Percentiles rank a stretch among this genome's conserved stretches.
phyloP scores from a whole-genome alignment of 345 rosid genomes.

The Gossypium stocksii region DNA sequence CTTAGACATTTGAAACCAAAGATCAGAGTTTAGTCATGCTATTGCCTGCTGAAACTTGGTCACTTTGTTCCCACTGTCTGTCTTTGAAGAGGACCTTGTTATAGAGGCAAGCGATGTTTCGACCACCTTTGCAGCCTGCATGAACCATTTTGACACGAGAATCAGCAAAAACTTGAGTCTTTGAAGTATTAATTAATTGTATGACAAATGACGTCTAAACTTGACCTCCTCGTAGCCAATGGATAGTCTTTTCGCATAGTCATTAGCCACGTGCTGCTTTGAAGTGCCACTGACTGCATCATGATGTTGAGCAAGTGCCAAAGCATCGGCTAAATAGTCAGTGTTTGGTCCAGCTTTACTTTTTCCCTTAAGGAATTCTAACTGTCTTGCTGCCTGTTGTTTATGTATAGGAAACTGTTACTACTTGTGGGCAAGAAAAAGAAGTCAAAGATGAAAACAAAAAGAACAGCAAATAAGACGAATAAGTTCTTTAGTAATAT shows the following conservation, averaged over 20 bases:
- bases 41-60: constrained; percentile 43
- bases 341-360: constrained; percentile 32
- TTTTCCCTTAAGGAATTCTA: constrained; percentile 42
- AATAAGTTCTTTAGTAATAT: too few relatives aligned
- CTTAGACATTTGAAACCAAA: not conserved
- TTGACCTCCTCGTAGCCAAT: constrained; percentile 45
- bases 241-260: constrained; percentile 44
- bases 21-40: not conserved
- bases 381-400: constrained; percentile 48
- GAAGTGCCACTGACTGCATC: constrained; percentile 47
- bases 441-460: too few relatives aligned
- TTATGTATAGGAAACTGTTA: not conserved
- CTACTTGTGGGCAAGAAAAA: too few relatives aligned
- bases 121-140: constrained; percentile 43
- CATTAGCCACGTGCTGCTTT: constrained; percentile 52
- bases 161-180: not conserved
- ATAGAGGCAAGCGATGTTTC: constrained; percentile 40
- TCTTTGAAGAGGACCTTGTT: constrained; percentile 27
- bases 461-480: too few relatives aligned
- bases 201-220: not conserved
- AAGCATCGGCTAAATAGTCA: constrained; percentile 46
- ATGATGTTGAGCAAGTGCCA: constrained; percentile 49
- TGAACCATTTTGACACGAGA: constrained; percentile 3
- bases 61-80: constrained; percentile 19
- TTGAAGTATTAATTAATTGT: constrained; percentile 4